phyloP scores from a whole-genome alignment of 192 early-diverging fungal species.

The Backusella circina region DNA sequence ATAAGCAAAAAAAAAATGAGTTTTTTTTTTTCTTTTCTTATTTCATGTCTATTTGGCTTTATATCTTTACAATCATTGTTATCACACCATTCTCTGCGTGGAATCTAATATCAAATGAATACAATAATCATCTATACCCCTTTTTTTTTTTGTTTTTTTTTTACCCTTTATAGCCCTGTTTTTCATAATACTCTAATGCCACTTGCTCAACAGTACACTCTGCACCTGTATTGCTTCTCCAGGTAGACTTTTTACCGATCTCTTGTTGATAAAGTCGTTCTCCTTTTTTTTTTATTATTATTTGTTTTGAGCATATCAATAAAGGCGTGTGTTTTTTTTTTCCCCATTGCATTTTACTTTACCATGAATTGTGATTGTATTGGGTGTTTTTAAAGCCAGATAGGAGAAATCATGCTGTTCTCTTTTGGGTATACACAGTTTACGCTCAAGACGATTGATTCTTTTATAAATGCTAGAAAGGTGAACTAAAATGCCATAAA shows the following conservation, averaged over 20 bases:
- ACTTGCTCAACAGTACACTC: constrained; percentile 63
- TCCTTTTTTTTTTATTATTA: background rate
- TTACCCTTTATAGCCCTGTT: constrained; percentile 57
- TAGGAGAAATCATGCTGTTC: constrained; percentile 53
- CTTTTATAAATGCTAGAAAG: constrained; percentile 35
- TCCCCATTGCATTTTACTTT: background rate
- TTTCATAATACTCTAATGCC: constrained; percentile 58
- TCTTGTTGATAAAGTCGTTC: constrained; percentile 28
- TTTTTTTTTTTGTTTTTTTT: too few species aligned
- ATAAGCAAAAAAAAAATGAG: too few species aligned
- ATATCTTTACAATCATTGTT: constrained; percentile 43
- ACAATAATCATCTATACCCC: background rate
- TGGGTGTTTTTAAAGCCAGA: constrained; percentile 29
- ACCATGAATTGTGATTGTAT: constrained; percentile 36
- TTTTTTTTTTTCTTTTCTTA: too few species aligned
- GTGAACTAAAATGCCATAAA: constrained; percentile 34
- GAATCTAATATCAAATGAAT: constrained; percentile 23
- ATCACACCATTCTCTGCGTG: constrained; percentile 64
- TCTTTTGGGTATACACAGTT: constrained; percentile 39
- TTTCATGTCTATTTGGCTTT: background rate
- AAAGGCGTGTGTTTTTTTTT: too few species aligned
- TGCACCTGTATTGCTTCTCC: constrained; percentile 49
- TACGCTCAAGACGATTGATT: constrained; percentile 41
- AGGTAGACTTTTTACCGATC: constrained; percentile 44
- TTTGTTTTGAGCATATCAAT: too few species aligned